These are phyloP conservation scores for Tilletia setariae DNA, from an alignment of 1,284 basidiomycete species.

Conservation along the genomic window DNA sequence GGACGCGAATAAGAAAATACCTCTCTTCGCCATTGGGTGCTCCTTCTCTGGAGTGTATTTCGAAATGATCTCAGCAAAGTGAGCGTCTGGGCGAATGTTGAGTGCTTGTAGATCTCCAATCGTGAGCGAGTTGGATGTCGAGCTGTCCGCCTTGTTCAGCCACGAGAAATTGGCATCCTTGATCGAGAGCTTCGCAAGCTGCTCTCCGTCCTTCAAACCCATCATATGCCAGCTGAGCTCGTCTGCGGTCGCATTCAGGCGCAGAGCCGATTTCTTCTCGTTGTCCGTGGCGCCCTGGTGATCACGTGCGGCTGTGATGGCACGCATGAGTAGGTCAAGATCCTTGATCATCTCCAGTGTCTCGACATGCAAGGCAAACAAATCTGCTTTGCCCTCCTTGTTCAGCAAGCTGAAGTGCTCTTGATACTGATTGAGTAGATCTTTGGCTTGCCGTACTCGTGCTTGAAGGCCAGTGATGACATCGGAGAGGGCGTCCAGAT, in stretches of 20 bases:
- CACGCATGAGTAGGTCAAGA: conserved; percentile 81
- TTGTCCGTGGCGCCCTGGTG: conserved; percentile 58
- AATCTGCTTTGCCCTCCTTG: conserved; percentile 60
- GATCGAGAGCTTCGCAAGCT: conserved; percentile 82
- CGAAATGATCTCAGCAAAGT: conserved; percentile 83
- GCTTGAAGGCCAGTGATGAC: conserved; percentile 73
- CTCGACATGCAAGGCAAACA: conserved; percentile 70
- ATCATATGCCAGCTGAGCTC: conserved; percentile 95
- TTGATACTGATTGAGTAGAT: conserved; percentile 24
- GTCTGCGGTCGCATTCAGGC: conserved; percentile 75
- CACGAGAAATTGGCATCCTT: conserved; percentile 76
- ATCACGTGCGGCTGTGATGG: conserved; percentile 77
- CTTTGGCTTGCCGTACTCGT: conserved; percentile 64
- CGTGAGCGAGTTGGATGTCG: conserved; percentile 73
- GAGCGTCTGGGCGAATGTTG: conserved; percentile 77
- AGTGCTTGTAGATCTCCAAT: conserved; percentile 77
- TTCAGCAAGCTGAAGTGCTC: conserved; percentile 55
- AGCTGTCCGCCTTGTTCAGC: conserved; percentile 83
- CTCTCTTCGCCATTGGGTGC: conserved; percentile 43
- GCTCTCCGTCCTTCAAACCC: conserved; percentile 65
- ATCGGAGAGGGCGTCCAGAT: conserved; percentile 67
- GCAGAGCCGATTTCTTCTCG: conserved; percentile 72
- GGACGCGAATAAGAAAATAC: conserved; percentile 42
- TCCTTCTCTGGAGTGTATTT: conserved; percentile 57
- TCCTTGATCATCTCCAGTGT: conserved; percentile 73